Base-by-base conservation (phyloP, 169 alveolate species). In the Plasmodium billcollinsi region DNA sequence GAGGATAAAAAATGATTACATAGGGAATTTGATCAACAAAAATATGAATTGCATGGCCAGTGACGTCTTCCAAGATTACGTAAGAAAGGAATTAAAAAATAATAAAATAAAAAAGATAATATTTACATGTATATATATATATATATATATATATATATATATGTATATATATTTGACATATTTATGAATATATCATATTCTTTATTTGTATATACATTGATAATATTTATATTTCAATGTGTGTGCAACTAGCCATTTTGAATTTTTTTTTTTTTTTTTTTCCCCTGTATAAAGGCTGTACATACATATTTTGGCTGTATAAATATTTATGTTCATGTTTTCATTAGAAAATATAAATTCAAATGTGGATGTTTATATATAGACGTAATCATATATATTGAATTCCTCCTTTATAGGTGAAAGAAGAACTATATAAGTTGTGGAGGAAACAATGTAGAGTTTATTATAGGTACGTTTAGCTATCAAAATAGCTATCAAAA, bases 401-500 rank as follows among this genome's bases (percentile, higher is more conserved):
- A 33, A 33, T 20, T 61, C 26, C 20, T 7, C 11, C 26, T 29
- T 15, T 75, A 12, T 62, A 80, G 90, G 90, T 80, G 12, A 80
- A 80, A 43, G 90, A 80, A 49, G 90, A 80, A 63, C 62, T 80
- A 20, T 54, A 45, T 63, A 80, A 80, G 12, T 61, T 80, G 67
- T 80, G 90, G 90, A 80, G 45, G 43, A 66, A 80, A 59, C 85
- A 80, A 67, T 80, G 90, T 45, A 80, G 45, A 49, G 83, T 80
- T 15, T 80, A 80, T 26, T 80, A 80, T 73, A 80, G 90, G 90
- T 80, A 63, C n/a, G 21, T 73, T 14, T 33, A 33, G 45, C 7
- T 3, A 33, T 33, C 45, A 33, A 33, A 33, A n/a, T n/a, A n/a
- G n/a, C n/a, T n/a, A n/a, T n/a, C n/a, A n/a, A n/a, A n/a, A n/a